phyloP scores from a whole-genome alignment of 1,139 yeast species.

The Geotrichum australiense region DNA sequence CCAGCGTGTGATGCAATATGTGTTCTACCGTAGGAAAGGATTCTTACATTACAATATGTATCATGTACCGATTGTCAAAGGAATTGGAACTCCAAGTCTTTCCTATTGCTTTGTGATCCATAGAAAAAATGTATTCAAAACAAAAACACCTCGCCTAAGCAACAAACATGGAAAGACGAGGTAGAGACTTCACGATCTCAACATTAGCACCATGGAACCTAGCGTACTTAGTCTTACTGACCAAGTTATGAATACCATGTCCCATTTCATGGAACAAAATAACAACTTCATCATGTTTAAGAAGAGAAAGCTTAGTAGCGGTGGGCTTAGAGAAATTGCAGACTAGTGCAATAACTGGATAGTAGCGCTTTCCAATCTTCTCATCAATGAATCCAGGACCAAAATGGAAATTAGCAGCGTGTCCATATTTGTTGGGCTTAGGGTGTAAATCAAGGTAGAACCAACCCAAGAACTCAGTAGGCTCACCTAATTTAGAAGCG shows the following conservation, averaged over 20 bases:
- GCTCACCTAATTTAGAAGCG: conserved; percentile 37
- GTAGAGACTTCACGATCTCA: no score
- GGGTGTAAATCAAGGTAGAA: conserved; percentile 78
- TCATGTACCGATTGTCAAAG: no score
- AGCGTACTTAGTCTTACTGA: conserved; percentile 57
- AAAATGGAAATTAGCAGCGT: conserved; percentile 75
- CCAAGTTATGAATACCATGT: conserved; percentile 76
- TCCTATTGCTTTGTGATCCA: no score
- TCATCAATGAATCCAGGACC: conserved; percentile 51
- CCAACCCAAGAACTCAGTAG: conserved; percentile 67
- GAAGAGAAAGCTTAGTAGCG: conserved; percentile 60
- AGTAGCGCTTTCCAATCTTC: conserved; percentile 45
- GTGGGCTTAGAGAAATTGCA: conserved; percentile 82
- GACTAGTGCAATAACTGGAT: conserved; percentile 71
- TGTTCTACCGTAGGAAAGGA: no score
- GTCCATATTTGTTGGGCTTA: conserved; percentile 78
- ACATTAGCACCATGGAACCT: conserved; percentile 72
- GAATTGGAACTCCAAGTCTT: no score
- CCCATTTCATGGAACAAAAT: conserved; percentile 89
- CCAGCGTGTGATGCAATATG: no score
- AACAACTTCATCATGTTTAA: conserved; percentile 71
- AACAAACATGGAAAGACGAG: no score
- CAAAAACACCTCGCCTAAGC: no score
- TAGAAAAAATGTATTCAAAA: no score
- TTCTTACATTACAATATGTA: no score